Conservation (phyloP, 2,329 filamentous ascomycete genomes). For the Monosporascus sp. region DNA sequence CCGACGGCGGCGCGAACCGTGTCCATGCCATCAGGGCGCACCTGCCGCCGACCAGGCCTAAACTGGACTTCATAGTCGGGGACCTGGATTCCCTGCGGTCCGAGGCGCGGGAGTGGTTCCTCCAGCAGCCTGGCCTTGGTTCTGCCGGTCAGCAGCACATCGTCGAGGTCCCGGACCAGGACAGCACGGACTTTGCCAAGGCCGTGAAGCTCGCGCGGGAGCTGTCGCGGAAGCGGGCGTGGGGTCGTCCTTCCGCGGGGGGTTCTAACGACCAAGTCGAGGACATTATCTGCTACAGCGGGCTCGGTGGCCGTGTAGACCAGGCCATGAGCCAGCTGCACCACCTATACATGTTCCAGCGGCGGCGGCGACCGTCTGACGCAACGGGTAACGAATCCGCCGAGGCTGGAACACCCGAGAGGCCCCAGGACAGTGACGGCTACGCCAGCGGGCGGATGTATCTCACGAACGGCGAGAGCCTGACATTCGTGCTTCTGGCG, state of each 20-base stretch:
- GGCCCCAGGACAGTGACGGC: conserved; percentile 23
- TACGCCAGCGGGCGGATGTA: conserved; percentile 59
- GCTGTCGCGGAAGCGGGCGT: not conserved
- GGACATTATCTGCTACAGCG: conserved; percentile 77
- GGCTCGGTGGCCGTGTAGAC: conserved; percentile 84
- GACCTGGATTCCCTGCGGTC: conserved; percentile 80
- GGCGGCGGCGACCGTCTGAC: conserved; percentile 22
- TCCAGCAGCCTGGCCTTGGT: conserved; percentile 33
- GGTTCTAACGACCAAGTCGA: not conserved
- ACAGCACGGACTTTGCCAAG: conserved; percentile 90
- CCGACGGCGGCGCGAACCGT: conserved; percentile 85
- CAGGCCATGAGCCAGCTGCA: conserved; percentile 87
- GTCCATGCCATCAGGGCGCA: conserved; percentile 43
- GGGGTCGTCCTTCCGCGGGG: not conserved
- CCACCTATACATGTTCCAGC: conserved; percentile 66
- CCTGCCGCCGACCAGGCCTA: conserved; percentile 27
- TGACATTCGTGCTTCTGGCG: conserved; percentile 74
- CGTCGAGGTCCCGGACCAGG: conserved; percentile 70
- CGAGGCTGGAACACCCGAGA: not conserved
- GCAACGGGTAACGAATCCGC: not conserved
- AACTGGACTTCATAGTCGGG: conserved; percentile 72
- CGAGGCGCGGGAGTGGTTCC: conserved; percentile 62
- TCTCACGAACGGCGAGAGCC: conserved; percentile 72
- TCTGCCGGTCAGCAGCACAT: conserved; percentile 54
- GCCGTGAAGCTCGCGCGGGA: conserved; percentile 42